Evolutionary conservation across 2,329 filamentous ascomycete species (phyloP).

Genomic region (Neonectria punicea): DNA sequence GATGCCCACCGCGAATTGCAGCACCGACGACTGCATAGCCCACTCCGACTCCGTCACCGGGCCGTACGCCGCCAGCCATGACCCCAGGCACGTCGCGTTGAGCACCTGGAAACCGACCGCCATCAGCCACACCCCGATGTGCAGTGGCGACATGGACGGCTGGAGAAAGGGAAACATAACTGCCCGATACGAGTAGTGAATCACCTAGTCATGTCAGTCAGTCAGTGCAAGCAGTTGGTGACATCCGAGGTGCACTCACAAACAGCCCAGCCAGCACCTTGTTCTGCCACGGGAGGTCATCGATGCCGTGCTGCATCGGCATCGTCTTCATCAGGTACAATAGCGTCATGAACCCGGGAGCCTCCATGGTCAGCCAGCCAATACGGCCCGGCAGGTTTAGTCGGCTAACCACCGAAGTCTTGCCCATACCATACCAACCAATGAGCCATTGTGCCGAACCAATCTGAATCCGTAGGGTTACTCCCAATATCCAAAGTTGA

Average conservation of each 20-base stretch:
- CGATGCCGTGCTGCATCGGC: conserved; percentile 66
- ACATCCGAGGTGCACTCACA: conserved; percentile 49
- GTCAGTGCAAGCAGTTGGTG: conserved; percentile 12
- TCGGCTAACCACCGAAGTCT: conserved; percentile 79
- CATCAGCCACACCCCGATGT: conserved; percentile 71
- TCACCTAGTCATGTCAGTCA: conserved; percentile 58
- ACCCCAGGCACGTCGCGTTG: conserved; percentile 82
- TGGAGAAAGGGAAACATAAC: conserved; percentile 84
- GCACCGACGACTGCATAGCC: conserved; percentile 51
- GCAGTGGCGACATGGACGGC: conserved; percentile 92
- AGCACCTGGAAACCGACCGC: conserved; percentile 80
- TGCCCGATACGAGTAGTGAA: conserved; percentile 93
- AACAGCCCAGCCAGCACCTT: conserved; percentile 78
- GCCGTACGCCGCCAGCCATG: conserved; percentile 86
- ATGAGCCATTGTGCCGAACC: conserved; percentile 78
- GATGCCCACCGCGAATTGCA: conserved; percentile 71
- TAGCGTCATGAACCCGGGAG: conserved; percentile 78
- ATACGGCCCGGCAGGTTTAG: conserved; percentile 90
- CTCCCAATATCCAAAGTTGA: conserved; percentile 4
- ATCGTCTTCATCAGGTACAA: conserved; percentile 82
- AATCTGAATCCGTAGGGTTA: conserved; percentile 62
- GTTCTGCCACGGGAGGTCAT: conserved; percentile 78
- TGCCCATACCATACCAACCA: conserved; percentile 91
- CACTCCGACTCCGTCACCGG: conserved; percentile 68
- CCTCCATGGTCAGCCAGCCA: conserved; percentile 91